Evolutionary conservation across 495 filamentous ascomycete species (phyloP), one percentile per base, ranked within the genome.

Genomic region (Hypomontagnella monticulosa): DNA sequence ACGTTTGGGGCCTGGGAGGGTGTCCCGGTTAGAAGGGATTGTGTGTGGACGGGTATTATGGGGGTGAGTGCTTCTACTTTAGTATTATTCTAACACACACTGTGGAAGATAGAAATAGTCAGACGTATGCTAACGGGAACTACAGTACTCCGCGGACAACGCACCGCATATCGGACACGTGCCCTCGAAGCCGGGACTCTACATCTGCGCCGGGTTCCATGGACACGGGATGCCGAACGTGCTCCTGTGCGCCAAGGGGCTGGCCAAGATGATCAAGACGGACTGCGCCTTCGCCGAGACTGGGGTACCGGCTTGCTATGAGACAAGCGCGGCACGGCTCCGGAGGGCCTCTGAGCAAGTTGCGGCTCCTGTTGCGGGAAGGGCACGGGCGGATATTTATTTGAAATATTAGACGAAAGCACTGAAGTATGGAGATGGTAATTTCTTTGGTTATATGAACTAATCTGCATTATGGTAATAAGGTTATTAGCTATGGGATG

Each of bases 1-100:
- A 71, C 77, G 42, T 84, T 85, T 61, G 60, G 58, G 9, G 81
- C 80, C 1, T 85, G 83, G 84, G 82, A 84, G 62, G 59, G 76
- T 12, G 79, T 66, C n/a, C 61, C 67, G 44, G 78, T 76, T 4
- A 69, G 80, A 38, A 73, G 77, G 3, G 78, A 84, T 27, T 71
- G 73, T 1, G 76, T 83, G 2, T 87, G 84, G 84, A 83, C 81
- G 10, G 84, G 83, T 0, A 84, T 82, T 75, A 78, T 69, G 81
- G 58, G 50, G 34, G 52, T 64, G 40, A 66, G 54, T 60, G 16
- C 14, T 37, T 40, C 4, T 20, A 15, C 27, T 14, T 15, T 1
- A 43, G 6, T 14, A 41, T 20, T 8, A 23, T 10, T 16, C 3
- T 19, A 19, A 9, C 37, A 19, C 14, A 37, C n/a, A 36, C 48